Evolutionary conservation across 768 basidiomycete genomes (phyloP), one percentile per base, ranked within the genome.

Genomic region (Leccinum obscurum): DNA sequence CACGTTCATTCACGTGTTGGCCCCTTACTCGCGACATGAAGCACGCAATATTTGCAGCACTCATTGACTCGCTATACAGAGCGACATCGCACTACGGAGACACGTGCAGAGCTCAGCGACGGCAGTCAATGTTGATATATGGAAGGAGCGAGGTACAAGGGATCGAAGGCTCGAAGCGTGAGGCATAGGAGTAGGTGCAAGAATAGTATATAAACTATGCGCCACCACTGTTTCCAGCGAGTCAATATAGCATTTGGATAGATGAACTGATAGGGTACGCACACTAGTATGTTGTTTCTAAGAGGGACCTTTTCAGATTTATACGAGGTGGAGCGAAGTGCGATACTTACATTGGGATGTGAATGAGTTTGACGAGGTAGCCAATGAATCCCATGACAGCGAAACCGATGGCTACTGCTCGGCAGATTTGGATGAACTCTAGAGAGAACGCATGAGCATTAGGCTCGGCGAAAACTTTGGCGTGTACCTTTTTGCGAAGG

Each of bases 331-430:
- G 15, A 34, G 34, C 48, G 44, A 54, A 41, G 56, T 41, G 56
- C 17, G 60, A 39, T 32, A 86, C 95, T 79, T 67, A 96, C 95
- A 97, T 96, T 68, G 95, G 95, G 76, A 96, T 97, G 77, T 98
- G 95, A 68, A 98, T 95, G 65, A 98, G 87, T 77, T 98, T 98
- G 66, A 97, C 95, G 72, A 98, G 90, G 81, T 96, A 99, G 15
- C 97, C 97, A 74, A 99, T 95, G 83, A 98, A 96, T 15, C 97
- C 97, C 95, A 98, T 98, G 66, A 99, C 92, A 54, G 89, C 93
- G 71, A 99, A 99, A 14, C 97, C 97, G 62, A 98, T 88, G 2
- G 95, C 95, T 57, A 99, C 94, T 35, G 97, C 97, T 74, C 88
- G 90, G 80, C 89, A 98, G 65, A 99, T 95, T 73, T 96, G 93